phyloP scores from a whole-genome alignment of 192 early-diverging fungal genomes.

The Linnemannia exigua region DNA sequence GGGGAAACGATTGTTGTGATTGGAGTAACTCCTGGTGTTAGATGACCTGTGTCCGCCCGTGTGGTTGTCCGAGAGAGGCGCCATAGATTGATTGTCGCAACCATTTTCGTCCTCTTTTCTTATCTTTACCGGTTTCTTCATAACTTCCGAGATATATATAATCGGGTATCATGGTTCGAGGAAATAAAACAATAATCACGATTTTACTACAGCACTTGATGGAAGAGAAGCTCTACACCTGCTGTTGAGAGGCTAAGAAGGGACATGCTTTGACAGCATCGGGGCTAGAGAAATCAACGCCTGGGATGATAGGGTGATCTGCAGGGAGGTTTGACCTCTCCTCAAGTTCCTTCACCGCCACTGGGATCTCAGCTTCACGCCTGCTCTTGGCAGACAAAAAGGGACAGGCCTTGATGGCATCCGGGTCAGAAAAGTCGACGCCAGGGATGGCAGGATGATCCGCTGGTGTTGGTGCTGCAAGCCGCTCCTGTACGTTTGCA shows the following conservation, averaged over 20 bases:
- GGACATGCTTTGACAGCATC: slow-evolving; percentile 44
- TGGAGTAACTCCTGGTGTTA: background rate
- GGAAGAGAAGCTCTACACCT: background rate
- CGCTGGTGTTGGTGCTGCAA: background rate
- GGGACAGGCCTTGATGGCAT: slow-evolving; percentile 32
- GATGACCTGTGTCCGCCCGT: too few relatives aligned
- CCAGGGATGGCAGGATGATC: slow-evolving; percentile 30
- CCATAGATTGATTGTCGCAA: too few relatives aligned
- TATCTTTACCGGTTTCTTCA: too few relatives aligned
- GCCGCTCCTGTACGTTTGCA: background rate
- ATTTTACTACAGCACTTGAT: background rate
- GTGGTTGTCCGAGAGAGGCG: too few relatives aligned
- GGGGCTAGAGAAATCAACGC: slow-evolving; percentile 42
- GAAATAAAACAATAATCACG: background rate
- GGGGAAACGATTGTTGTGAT: background rate
- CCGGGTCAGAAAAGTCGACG: slow-evolving; percentile 30
- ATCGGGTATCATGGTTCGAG: too few relatives aligned
- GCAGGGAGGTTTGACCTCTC: slow-evolving; percentile 4
- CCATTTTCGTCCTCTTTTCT: too few relatives aligned
- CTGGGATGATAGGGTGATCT: slow-evolving; percentile 49
- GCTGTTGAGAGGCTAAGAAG: slow-evolving; percentile 25
- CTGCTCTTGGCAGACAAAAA: slow-evolving; percentile 28
- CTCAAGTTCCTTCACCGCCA: background rate
- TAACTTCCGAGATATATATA: too few relatives aligned
- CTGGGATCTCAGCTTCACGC: background rate